Evolutionary conservation across 2,329 filamentous ascomycete species (phyloP), one percentile per base, ranked within the genome.

Genomic region (Aspergillus japonicus): DNA sequence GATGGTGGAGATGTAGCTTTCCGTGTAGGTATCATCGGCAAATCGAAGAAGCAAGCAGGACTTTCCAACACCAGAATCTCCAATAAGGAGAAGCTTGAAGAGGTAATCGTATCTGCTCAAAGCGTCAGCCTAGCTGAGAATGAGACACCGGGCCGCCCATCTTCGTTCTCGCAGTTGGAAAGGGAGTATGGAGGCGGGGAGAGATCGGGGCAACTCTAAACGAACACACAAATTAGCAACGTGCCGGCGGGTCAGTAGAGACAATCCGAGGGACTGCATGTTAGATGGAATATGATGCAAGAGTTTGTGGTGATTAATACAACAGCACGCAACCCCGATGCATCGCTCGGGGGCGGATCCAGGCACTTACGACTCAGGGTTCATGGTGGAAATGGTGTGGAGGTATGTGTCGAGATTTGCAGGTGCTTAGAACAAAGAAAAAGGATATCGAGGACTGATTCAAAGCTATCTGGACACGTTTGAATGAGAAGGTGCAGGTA

Each of bases 81-180:
- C 95, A 88, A 99, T 99, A 84, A 99, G 94, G 81, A 99, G 91
- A 69, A 99, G 92, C 89, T 99, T 99, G 89, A 99, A 99, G 76
- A 99, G 92, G 81, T 99, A 99, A 80, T 99, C 95, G 90, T 99
- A 99, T 95, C 95, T 98, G 76, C 62, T 59, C 63, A 56, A 14
- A 47, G 58, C 52, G 67, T 73, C 66, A 74, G 69, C 54, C 61
- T 56, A 60, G 55, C 58, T 66, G 63, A 65, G 64, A 56, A 59
- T 58, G 56, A 62, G 50, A 26, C 47, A 35, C 42, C n/a, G 42
- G 16, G 42, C 53, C 5, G 39, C 26, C 23, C 26, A 48, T 44
- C 39, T 19, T 19, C 39, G 3, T 44, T 44, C 39, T 44, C 39
- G 39, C 39, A 16, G n/a, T 19, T 19, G 6, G 33, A 10, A 54